These are phyloP conservation scores for Podila minutissima DNA, from an alignment of 192 early-diverging fungal species.

Conservation along the genomic window DNA sequence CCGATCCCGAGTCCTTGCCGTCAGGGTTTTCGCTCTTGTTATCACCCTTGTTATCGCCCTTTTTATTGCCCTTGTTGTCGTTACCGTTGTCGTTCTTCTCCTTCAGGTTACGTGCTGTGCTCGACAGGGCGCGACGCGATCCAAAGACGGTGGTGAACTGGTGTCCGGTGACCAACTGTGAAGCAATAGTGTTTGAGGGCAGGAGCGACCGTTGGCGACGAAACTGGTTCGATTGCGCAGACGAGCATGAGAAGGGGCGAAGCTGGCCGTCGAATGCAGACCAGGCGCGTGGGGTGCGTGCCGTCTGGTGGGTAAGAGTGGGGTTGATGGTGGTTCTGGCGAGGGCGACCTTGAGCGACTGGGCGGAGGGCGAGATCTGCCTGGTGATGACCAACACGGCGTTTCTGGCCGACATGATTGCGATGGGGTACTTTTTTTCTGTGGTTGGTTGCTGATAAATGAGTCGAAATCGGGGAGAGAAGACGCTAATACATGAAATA, in stretches of 20 bases:
- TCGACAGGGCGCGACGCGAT: slow-evolving; percentile 38
- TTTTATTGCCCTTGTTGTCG: not conserved
- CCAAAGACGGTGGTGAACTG: not conserved
- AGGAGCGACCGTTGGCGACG: slow-evolving; percentile 18
- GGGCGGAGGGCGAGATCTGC: slow-evolving; percentile 38
- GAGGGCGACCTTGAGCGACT: slow-evolving; percentile 41
- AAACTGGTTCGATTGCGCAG: slow-evolving; percentile 18
- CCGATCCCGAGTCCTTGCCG: slow-evolving; percentile 30
- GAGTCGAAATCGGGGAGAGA: not conserved
- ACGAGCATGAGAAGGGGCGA: slow-evolving; percentile 31
- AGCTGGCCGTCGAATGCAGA: slow-evolving; percentile 39
- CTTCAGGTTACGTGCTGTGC: slow-evolving; percentile 30
- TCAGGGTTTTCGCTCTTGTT: slow-evolving; percentile 24
- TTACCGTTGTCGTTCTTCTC: slow-evolving; percentile 28
- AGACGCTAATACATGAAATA: not conserved
- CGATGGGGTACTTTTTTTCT: no score
- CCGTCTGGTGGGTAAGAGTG: slow-evolving; percentile 24
- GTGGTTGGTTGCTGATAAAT: not conserved
- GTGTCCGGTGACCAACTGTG: not conserved
- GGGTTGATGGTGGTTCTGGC: slow-evolving; percentile 44
- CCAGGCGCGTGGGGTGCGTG: slow-evolving; percentile 31
- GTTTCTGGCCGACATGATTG: slow-evolving; percentile 37
- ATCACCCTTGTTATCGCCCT: slow-evolving; percentile 8
- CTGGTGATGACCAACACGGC: slow-evolving; percentile 49
- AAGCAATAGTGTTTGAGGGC: slow-evolving; percentile 8